phyloP scores from a whole-genome alignment of 148 eudicot species.

The Vaccinium macrocarpon region DNA sequence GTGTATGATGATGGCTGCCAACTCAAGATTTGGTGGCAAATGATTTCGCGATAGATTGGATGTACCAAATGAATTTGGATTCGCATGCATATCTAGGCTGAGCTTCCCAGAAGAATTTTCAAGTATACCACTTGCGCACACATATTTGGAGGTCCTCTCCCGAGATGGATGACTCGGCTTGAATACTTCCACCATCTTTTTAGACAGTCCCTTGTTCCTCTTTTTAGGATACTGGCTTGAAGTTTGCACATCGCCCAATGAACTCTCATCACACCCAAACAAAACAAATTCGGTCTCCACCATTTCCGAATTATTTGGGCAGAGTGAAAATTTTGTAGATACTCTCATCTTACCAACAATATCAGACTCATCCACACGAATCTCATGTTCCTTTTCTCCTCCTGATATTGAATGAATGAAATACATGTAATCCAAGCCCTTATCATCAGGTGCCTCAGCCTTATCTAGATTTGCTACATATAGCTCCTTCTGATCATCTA shows the following conservation, averaged over 20 bases:
- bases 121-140: conserved; percentile 25
- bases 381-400: conserved; percentile 31
- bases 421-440: conserved; percentile 53
- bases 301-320: conserved; percentile 41
- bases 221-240: conserved; percentile 26
- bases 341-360: conserved; percentile 79
- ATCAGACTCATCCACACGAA: conserved; percentile 30
- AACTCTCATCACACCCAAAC: conserved; percentile 40
- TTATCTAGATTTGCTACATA: conserved; percentile 53
- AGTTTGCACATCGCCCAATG: conserved; percentile 29
- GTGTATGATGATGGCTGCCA: conserved; percentile 73
- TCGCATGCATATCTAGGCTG: conserved; percentile 17
- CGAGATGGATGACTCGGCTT: conserved; percentile 42
- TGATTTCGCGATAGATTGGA: conserved; percentile 24
- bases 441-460: conserved; percentile 30
- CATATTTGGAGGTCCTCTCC: conserved; percentile 36
- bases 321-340: conserved; percentile 43
- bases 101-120: conserved; percentile 35
- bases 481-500: conserved; percentile 64
- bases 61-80: conserved; percentile 13
- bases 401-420: conserved; percentile 40
- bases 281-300: conserved; percentile 71
- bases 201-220: conserved; percentile 54
- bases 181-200: conserved; percentile 55
- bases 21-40: conserved; percentile 58